These are phyloP conservation scores for Thuja plicata DNA, from an alignment of 83 land plant species.

Conservation along the genomic window DNA sequence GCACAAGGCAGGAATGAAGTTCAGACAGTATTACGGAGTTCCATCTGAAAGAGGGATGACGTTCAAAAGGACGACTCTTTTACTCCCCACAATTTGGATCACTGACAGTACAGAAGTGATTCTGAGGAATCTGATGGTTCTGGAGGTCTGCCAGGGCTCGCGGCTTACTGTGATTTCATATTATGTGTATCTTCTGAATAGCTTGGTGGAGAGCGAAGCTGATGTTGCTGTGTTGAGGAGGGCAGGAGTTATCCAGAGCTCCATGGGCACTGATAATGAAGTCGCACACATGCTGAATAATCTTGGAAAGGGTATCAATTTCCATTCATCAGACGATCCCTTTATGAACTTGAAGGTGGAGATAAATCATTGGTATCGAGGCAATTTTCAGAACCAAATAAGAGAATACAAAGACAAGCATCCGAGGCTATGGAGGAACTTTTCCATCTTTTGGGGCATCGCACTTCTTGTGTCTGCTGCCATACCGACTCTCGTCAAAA, in stretches of 20 bases:
- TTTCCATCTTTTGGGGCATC: too few species aligned
- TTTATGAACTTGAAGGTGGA: too few species aligned
- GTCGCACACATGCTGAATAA: constrained; percentile 18
- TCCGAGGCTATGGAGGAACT: too few species aligned
- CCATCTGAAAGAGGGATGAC: too few species aligned
- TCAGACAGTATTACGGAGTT: too few species aligned
- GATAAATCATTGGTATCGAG: too few species aligned
- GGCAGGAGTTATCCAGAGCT: constrained; percentile 7
- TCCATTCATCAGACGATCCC: neutral
- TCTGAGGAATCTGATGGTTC: neutral
- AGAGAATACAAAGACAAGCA: neutral
- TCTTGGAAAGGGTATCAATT: neutral
- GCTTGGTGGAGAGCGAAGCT: constrained; percentile 18
- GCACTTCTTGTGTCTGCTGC: too few species aligned
- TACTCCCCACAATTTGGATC: neutral
- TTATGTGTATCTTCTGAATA: constrained; percentile 29
- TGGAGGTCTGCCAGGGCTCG: neutral
- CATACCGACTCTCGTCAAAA: too few species aligned
- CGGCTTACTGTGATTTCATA: too few species aligned
- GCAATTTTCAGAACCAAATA: too few species aligned
- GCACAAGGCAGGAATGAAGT: neutral
- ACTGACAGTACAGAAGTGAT: neutral
- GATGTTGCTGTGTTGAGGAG: constrained; percentile 29
- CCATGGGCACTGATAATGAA: constrained; percentile 26
- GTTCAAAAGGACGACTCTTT: neutral